Conservation (phyloP, 768 basidiomycete genomes). For the Royoungia palumana region DNA sequence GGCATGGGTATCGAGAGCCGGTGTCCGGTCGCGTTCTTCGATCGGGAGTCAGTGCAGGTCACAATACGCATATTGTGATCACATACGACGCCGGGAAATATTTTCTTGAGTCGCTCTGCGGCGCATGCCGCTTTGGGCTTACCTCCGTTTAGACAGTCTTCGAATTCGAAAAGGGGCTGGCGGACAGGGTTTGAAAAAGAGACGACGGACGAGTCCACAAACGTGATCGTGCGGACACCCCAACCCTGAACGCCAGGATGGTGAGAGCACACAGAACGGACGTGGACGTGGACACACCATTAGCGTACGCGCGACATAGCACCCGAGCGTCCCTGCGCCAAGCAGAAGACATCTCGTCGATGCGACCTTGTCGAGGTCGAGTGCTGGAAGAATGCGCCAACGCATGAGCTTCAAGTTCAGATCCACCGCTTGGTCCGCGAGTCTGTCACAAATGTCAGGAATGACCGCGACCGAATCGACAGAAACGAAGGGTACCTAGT, state of each 20-base stretch:
- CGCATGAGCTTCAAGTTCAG: constrained; percentile 97
- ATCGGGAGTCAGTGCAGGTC: background rate
- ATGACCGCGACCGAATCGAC: background rate
- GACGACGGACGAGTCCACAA: constrained; percentile 87
- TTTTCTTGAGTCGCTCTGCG: constrained; percentile 77
- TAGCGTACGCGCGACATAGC: constrained; percentile 88
- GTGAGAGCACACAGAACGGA: background rate
- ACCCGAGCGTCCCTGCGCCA: constrained; percentile 95
- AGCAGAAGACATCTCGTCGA: constrained; percentile 78
- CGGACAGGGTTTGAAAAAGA: constrained; percentile 98
- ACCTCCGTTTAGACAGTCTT: constrained; percentile 89
- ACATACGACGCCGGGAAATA: constrained; percentile 91
- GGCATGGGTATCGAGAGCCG: constrained; percentile 92
- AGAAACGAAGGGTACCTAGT: constrained; percentile 44
- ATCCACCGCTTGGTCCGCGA: constrained; percentile 97
- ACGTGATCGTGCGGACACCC: constrained; percentile 91
- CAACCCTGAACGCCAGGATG: constrained; percentile 59
- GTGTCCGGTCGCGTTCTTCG: constrained; percentile 77
- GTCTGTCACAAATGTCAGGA: constrained; percentile 38
- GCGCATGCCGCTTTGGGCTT: constrained; percentile 93
- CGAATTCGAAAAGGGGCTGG: constrained; percentile 94
- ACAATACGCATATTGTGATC: background rate
- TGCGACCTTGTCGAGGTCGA: constrained; percentile 87
- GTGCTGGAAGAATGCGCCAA: constrained; percentile 88
- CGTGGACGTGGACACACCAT: constrained; percentile 49